Evolutionary conservation across 768 basidiomycete species (phyloP).

Genomic region (Tulasnella sp.): DNA sequence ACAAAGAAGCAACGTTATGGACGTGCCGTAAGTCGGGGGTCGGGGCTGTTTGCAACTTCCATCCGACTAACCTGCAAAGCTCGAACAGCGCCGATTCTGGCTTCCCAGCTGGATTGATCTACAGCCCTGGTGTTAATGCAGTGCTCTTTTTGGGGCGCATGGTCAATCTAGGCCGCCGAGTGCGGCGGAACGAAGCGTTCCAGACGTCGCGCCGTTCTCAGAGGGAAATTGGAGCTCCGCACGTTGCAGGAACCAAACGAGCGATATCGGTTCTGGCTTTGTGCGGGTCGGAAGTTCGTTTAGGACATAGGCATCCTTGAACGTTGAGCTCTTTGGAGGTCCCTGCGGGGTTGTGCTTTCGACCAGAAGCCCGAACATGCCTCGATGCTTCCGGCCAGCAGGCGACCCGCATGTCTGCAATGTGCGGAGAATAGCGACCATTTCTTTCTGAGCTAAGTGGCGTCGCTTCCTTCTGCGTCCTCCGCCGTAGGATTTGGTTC

Average conservation of each 20-base stretch:
- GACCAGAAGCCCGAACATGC: background rate
- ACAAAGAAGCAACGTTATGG: background rate
- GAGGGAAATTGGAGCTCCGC: background rate
- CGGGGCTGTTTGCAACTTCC: background rate
- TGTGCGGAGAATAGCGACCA: background rate
- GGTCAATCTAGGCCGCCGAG: background rate
- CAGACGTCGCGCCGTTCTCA: background rate
- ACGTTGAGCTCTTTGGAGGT: background rate
- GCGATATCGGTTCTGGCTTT: background rate
- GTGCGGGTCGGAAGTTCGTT: background rate
- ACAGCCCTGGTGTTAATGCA: background rate
- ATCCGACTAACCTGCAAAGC: background rate
- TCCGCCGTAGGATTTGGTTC: background rate
- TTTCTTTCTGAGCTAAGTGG: background rate
- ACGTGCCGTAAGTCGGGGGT: background rate
- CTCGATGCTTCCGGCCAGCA: background rate
- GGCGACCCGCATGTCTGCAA: background rate
- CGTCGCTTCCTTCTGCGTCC: background rate
- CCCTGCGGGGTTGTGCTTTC: conserved; percentile 5
- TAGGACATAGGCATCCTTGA: background rate
- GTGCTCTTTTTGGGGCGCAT: background rate
- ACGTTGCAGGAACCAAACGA: background rate
- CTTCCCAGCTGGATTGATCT: background rate
- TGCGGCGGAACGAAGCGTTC: background rate
- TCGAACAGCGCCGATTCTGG: background rate